Percentiles rank a stretch among this genome's conserved stretches.
These are phyloP conservation scores for Fonsecaea multimorphosa DNA, from an alignment of 2,329 filamentous ascomycete genomes.

Conservation along the genomic window DNA sequence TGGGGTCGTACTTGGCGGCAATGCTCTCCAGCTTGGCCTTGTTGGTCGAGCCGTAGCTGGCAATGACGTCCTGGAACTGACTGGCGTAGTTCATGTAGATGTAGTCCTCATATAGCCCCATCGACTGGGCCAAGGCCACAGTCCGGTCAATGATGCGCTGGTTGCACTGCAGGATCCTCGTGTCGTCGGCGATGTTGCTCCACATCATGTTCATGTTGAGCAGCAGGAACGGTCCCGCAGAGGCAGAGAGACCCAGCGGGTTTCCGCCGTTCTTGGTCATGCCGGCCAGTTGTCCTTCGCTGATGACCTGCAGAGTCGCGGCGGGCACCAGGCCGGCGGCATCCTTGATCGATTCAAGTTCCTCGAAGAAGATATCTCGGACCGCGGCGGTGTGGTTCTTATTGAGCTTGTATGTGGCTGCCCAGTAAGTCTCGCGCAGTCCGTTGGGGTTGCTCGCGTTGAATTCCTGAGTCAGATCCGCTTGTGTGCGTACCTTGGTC, in stretches of 20 bases:
- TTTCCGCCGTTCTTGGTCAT: slow-evolving; percentile 46
- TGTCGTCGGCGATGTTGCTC: slow-evolving; percentile 44
- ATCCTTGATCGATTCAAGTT: slow-evolving; percentile 36
- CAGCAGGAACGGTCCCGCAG: slow-evolving; percentile 40
- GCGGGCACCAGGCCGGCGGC: slow-evolving; percentile 39
- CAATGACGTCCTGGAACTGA: slow-evolving; percentile 51
- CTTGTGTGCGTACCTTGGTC: slow-evolving; percentile 41
- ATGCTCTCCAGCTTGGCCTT: slow-evolving; percentile 44
- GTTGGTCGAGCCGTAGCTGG: slow-evolving; percentile 51
- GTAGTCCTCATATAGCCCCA: slow-evolving; percentile 44
- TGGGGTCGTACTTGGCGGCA: slow-evolving; percentile 50
- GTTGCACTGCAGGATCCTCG: slow-evolving; percentile 39
- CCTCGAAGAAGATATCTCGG: slow-evolving; percentile 40
- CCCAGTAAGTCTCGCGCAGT: slow-evolving; percentile 45
- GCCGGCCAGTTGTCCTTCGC: slow-evolving; percentile 42
- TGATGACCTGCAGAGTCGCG: slow-evolving; percentile 46
- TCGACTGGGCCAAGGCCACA: slow-evolving; percentile 41
- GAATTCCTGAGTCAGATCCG: slow-evolving; percentile 46
- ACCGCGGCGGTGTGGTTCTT: slow-evolving; percentile 41
- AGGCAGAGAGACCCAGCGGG: slow-evolving; percentile 44
- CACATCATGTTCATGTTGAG: slow-evolving; percentile 45
- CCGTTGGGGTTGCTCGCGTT: slow-evolving; percentile 45
- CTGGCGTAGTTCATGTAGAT: slow-evolving; percentile 58
- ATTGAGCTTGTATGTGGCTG: slow-evolving; percentile 44
- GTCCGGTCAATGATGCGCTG: slow-evolving; percentile 42